A percentile compares a stretch with the other conserved stretches of the same genome.
These are phyloP conservation scores for Trypethelium eluteriae DNA, from an alignment of 495 filamentous ascomycete species.

Conservation along the genomic window DNA sequence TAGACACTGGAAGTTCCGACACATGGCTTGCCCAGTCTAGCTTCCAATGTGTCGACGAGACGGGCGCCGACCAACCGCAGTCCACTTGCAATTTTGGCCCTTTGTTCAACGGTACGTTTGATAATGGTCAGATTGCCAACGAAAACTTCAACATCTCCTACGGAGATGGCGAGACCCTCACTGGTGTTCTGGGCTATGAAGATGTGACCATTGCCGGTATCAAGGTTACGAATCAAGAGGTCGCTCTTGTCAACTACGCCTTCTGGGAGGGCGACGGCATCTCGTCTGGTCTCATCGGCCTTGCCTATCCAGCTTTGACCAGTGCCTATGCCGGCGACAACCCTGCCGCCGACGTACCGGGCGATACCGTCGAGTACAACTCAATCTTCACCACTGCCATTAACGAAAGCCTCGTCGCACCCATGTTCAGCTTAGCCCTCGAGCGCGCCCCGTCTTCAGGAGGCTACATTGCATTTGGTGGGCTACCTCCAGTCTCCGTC, in stretches of 20 bases:
- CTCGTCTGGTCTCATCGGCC: conserved; percentile 20
- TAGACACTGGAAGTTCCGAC: conserved; percentile 59
- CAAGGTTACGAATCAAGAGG: conserved; percentile 47
- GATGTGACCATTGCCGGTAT: conserved; percentile 48
- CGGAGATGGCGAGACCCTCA: conserved; percentile 50
- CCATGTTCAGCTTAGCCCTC: conserved; percentile 51
- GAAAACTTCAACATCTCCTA: conserved; percentile 54
- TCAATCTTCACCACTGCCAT: conserved; percentile 51
- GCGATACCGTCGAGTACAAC: conserved; percentile 33
- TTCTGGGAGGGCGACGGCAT: conserved; percentile 35
- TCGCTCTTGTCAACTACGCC: conserved; percentile 47
- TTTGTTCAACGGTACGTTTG: conserved; percentile 35
- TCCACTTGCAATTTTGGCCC: conserved; percentile 43
- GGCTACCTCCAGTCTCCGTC: conserved; percentile 38
- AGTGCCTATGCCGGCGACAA: conserved; percentile 14
- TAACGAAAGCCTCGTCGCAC: conserved; percentile 45
- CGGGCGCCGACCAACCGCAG: conserved; percentile 24
- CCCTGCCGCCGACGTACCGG: conserved; percentile 4
- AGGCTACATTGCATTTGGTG: conserved; percentile 47
- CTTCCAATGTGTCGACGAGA: conserved; percentile 44
- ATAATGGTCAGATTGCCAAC: conserved; percentile 39
- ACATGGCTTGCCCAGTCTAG: conserved; percentile 49
- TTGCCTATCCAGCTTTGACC: conserved; percentile 18
- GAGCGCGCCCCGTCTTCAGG: conserved; percentile 21
- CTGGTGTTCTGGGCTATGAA: conserved; percentile 51